phyloP scores from a whole-genome alignment of 768 basidiomycete species.

The Leccinum boreale region DNA sequence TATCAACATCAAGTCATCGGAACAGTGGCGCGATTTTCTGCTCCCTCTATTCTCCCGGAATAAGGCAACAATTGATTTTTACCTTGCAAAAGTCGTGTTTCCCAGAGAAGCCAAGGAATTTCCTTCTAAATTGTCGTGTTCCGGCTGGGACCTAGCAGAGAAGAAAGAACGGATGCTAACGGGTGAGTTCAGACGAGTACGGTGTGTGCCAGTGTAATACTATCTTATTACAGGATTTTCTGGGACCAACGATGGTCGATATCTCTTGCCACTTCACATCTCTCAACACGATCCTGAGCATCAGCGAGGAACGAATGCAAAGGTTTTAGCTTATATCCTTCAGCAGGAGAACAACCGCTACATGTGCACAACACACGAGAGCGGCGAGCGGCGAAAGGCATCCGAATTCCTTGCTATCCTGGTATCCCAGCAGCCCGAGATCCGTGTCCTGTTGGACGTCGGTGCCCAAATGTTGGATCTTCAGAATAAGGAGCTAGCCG shows the following conservation, averaged over 20 bases:
- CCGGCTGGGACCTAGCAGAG: conserved; percentile 37
- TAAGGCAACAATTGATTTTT: conserved; percentile 34
- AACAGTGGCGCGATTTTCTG: conserved; percentile 20
- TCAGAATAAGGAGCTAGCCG: conserved; percentile 39
- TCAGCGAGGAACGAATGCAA: conserved; percentile 45
- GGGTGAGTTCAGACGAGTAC: conserved; percentile 1
- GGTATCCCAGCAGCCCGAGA: conserved; percentile 31
- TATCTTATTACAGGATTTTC: conserved; percentile 30
- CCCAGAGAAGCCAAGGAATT: conserved; percentile 39
- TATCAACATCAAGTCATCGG: conserved; percentile 30
- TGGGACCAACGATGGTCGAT: conserved; percentile 39
- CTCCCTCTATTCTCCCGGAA: conserved; percentile 30
- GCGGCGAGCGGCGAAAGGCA: conserved; percentile 15
- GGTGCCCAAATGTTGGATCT: conserved; percentile 57
- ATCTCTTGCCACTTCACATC: conserved; percentile 37
- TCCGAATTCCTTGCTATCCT: conserved; percentile 28
- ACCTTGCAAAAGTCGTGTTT: conserved; percentile 35
- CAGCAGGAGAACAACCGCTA: conserved; percentile 22
- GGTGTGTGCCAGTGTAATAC: neutral
- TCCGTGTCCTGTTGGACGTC: conserved; percentile 51
- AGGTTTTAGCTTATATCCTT: conserved; percentile 30
- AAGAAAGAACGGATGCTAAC: conserved; percentile 15
- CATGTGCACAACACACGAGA: conserved; percentile 6
- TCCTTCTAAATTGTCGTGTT: conserved; percentile 31
- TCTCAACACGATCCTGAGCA: conserved; percentile 26